A percentile compares a stretch with the other conserved stretches of the same genome.
These are phyloP conservation scores for Metschnikowia chrysomelidarum DNA, from an alignment of 805 yeast species.

Conservation along the genomic window DNA sequence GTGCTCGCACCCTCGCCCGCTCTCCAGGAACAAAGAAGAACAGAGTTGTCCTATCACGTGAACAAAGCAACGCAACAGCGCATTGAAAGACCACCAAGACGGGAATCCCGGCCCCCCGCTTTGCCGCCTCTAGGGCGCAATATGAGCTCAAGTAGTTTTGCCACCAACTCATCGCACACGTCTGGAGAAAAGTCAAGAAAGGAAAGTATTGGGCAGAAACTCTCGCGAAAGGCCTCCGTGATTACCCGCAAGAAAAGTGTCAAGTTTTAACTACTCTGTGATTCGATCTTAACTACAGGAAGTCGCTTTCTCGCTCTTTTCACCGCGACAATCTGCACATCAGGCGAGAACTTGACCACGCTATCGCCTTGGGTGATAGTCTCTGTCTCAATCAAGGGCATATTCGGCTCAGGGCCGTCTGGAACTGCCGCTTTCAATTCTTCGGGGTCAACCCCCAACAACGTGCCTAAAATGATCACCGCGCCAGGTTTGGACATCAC, in stretches of 20 bases:
- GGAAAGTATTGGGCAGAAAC: slow-evolving; percentile 30
- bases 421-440: slow-evolving; percentile 43
- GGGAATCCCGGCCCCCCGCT: slow-evolving; percentile 8
- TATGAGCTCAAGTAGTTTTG: slow-evolving; percentile 11
- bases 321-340: slow-evolving; percentile 42
- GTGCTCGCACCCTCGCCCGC: slow-evolving; percentile 48
- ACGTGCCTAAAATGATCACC: slow-evolving; percentile 56
- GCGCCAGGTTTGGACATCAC: slow-evolving; percentile 91
- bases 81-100: slow-evolving; percentile 8
- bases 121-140: slow-evolving; percentile 11
- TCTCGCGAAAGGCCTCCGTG: slow-evolving; percentile 36
- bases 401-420: slow-evolving; percentile 73
- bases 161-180: slow-evolving; percentile 4
- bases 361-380: slow-evolving; percentile 57
- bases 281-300: neutral
- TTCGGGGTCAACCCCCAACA: slow-evolving; percentile 55
- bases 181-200: slow-evolving; percentile 15
- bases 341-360: slow-evolving; percentile 59
- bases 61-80: slow-evolving; percentile 15
- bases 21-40: slow-evolving; percentile 25
- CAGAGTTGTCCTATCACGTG: slow-evolving; percentile 7
- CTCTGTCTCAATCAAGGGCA: slow-evolving; percentile 68
- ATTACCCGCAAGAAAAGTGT: slow-evolving; percentile 21
- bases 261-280: slow-evolving; percentile 4
- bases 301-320: slow-evolving; percentile 11